A percentile compares a stretch with the other conserved stretches of the same genome.
These are phyloP conservation scores for Miscanthus lutarioriparius DNA, from an alignment of 176 grass and related monocot genomes.

Conservation along the genomic window DNA sequence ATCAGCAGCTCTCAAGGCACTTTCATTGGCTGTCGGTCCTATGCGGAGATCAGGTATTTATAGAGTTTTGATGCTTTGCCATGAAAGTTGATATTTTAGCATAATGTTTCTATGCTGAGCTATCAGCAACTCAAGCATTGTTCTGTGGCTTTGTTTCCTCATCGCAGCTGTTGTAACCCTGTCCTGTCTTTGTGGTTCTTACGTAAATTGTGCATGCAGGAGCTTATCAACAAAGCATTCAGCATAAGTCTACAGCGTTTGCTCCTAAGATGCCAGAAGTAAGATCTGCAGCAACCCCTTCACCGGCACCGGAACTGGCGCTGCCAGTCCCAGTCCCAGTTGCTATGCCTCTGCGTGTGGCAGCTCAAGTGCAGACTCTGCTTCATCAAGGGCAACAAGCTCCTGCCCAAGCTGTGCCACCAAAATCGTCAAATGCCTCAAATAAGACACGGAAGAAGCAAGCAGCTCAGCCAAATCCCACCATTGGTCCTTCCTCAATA, in stretches of 20 bases:
- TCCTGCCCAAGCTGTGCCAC: conserved; percentile 25
- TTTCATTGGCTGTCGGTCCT: conserved; percentile 57
- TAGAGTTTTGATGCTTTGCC: neutral
- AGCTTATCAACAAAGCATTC: conserved; percentile 33
- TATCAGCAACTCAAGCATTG: conserved; percentile 10
- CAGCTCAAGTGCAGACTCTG: conserved; percentile 21
- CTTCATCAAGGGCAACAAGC: conserved; percentile 44
- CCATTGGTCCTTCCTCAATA: conserved; percentile 48
- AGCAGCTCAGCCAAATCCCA: conserved; percentile 40
- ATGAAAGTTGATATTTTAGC: neutral
- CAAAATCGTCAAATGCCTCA: conserved; percentile 44
- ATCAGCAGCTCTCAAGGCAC: conserved; percentile 52
- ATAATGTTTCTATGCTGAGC: neutral
- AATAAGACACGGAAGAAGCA: conserved; percentile 56
- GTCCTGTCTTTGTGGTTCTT: conserved; percentile 8
- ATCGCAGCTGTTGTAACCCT: neutral
- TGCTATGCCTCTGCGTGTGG: conserved; percentile 32
- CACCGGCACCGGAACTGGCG: neutral
- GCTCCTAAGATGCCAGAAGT: conserved; percentile 18
- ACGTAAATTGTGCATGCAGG: conserved; percentile 35
- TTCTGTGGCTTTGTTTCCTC: conserved; percentile 7
- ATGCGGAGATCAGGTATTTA: conserved; percentile 56
- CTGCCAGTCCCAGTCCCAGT: conserved; percentile 6
- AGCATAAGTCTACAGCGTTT: conserved; percentile 39
- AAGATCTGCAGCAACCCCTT: conserved; percentile 16